phyloP scores from a whole-genome alignment of 225 moss, liverwort and hornwort genomes.

The Marchantia paleacea region DNA sequence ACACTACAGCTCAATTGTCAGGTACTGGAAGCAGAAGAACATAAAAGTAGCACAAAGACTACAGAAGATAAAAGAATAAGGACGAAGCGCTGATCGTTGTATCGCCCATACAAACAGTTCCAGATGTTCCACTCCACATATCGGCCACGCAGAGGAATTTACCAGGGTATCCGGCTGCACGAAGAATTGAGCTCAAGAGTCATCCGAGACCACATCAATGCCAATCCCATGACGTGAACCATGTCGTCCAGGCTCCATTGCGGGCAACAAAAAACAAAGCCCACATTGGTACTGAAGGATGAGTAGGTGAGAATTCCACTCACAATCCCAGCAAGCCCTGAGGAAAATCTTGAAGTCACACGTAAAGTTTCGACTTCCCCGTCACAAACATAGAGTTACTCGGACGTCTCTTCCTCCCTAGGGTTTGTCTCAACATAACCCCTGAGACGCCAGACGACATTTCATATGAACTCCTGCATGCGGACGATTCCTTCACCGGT shows the following conservation, averaged over 20 bases:
- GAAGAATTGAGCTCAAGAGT: neutral
- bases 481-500: too few species aligned
- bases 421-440: too few species aligned
- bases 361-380: too few species aligned
- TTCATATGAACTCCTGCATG: too few species aligned
- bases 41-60: neutral
- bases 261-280: neutral
- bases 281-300: neutral
- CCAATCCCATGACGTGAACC: neutral
- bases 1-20: neutral
- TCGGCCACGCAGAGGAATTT: neutral
- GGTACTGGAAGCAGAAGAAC: neutral
- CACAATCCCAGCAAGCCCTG: neutral
- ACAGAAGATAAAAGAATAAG: neutral
- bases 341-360: too few species aligned
- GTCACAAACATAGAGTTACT: too few species aligned
- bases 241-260: neutral
- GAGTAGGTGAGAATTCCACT: neutral
- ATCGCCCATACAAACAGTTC: neutral
- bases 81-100: neutral
- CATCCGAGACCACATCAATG: neutral
- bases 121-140: neutral
- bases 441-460: too few species aligned
- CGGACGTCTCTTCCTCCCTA: too few species aligned
- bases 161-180: neutral